phyloP scores from a whole-genome alignment of 495 filamentous ascomycete species.

The Amniculicola lignicola region DNA sequence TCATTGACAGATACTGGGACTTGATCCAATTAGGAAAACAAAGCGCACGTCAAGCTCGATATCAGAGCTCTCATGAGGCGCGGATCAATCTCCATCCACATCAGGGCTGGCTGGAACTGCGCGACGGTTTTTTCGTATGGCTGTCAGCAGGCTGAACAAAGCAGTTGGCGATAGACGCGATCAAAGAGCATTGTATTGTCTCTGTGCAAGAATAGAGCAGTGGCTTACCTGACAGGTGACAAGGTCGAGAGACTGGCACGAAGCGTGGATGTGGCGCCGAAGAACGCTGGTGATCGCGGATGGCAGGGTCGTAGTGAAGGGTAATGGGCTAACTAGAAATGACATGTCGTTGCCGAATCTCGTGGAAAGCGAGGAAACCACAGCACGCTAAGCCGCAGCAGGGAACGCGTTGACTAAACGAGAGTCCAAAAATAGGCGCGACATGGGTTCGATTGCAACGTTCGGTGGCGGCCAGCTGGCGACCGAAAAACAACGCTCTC shows the following conservation, averaged over 20 bases:
- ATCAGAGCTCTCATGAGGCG: too few species aligned
- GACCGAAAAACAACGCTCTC: not conserved
- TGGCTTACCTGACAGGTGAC: conserved; percentile 8
- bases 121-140: too few species aligned
- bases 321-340: conserved; percentile 2
- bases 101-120: too few species aligned
- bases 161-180: too few species aligned
- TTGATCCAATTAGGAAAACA: too few species aligned
- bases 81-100: too few species aligned
- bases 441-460: too few species aligned
- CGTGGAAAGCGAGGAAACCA: conserved; percentile 6
- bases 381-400: conserved; percentile 9
- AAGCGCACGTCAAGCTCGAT: too few species aligned
- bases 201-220: conserved; percentile 23
- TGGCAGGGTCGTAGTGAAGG: conserved; percentile 6
- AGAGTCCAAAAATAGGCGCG: conserved; percentile 18
- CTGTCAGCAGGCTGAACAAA: too few species aligned
- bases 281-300: conserved; percentile 9
- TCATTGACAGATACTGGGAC: too few species aligned
- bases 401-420: not conserved
- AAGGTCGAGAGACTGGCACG: not conserved
- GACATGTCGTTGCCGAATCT: too few species aligned
- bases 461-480: not conserved
- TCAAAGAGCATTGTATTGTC: not conserved
- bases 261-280: not conserved